phyloP scores from a whole-genome alignment of 2,329 filamentous ascomycete species.

The Didymella pinodella region DNA sequence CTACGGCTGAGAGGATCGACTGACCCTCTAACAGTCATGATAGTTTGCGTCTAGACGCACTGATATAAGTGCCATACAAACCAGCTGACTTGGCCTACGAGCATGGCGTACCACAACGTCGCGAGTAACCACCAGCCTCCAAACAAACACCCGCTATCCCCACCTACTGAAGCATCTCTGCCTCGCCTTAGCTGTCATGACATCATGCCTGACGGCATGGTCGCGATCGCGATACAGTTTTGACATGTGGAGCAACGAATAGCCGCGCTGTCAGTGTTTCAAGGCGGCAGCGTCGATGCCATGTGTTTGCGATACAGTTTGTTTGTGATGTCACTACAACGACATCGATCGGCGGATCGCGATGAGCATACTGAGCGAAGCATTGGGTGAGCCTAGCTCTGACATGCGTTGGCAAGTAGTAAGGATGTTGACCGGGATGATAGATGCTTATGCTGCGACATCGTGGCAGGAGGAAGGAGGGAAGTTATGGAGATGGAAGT shows the following conservation, averaged over 20 bases:
- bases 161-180: not conserved
- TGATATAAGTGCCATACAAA: not conserved
- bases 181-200: not conserved
- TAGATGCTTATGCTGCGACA: not conserved
- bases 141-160: not conserved
- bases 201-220: not conserved
- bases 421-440: not conserved
- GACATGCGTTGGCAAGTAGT: too few species aligned
- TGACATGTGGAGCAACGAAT: not conserved
- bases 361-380: not conserved
- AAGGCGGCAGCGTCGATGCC: not conserved
- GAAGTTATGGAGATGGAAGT: not conserved
- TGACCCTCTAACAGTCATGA: not conserved
- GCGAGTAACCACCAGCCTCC: not conserved
- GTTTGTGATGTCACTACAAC: conserved; percentile 1
- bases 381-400: not conserved
- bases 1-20: not conserved
- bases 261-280: conserved; percentile 9
- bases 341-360: not conserved
- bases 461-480: not conserved
- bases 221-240: not conserved
- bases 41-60: not conserved
- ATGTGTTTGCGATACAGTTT: conserved; percentile 2
- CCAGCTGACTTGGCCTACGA: not conserved
- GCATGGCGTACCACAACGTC: not conserved